phyloP scores from a whole-genome alignment of 306 rosid genomes.

The Vachellia collinsii region DNA sequence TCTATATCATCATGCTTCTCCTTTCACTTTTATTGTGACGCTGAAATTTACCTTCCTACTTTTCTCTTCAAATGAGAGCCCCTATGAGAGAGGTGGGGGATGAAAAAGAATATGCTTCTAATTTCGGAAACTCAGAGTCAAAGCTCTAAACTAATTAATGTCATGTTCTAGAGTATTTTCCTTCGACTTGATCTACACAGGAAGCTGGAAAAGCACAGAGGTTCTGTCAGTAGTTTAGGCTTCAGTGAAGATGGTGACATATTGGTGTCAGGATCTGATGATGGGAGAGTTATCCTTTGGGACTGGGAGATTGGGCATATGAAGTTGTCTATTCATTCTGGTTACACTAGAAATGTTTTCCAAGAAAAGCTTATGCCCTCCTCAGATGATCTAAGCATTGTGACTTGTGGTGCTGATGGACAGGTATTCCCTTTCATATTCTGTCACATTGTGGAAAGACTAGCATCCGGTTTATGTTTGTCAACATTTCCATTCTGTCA shows the following conservation, averaged over 20 bases:
- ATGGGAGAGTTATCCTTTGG: constrained; percentile 77
- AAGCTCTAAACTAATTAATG: not conserved
- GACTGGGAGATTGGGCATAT: constrained; percentile 68
- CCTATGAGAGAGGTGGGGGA: not conserved
- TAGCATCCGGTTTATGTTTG: not conserved
- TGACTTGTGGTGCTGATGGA: constrained; percentile 95
- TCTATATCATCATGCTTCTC: not conserved
- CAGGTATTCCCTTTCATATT: constrained; percentile 52
- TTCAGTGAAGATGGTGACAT: constrained; percentile 78
- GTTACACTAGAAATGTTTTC: constrained; percentile 73
- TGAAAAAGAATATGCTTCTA: not conserved
- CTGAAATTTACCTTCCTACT: not conserved
- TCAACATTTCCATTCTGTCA: too few relatives aligned
- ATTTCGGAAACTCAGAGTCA: not conserved
- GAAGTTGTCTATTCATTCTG: constrained; percentile 66
- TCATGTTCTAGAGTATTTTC: constrained; percentile 66
- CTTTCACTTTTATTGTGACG: not conserved
- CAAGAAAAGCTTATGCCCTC: constrained; percentile 84
- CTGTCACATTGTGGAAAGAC: not conserved
- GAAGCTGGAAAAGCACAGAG: constrained; percentile 76
- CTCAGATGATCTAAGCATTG: constrained; percentile 69
- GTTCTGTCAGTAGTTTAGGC: constrained; percentile 85
- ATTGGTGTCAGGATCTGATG: constrained; percentile 89
- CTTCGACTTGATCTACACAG: constrained; percentile 66
- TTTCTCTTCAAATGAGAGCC: not conserved